Evolutionary conservation across 1,284 basidiomycete species (phyloP), one percentile per base, ranked within the genome.

Genomic region (Spongiforma sp.): DNA sequence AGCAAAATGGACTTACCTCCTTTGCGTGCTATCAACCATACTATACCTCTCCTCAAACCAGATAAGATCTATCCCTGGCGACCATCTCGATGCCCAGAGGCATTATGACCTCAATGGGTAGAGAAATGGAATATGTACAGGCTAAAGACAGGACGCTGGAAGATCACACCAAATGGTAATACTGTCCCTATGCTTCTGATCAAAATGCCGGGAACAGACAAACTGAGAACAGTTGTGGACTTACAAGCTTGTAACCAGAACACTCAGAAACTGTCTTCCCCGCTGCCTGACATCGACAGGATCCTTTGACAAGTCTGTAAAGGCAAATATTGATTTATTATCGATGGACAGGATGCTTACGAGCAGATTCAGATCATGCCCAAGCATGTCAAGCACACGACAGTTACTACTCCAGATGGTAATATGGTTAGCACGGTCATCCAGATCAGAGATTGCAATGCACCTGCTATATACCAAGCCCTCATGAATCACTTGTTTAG

Each of bases 111-210:
- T 0, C 71, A 75, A 30, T 80, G 77, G 77, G 53, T 26, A 6
- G 69, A 68, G 8, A 80, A 80, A 34, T 32, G 64, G 0, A 62
- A 71, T 10, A 67, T 69, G 0, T 80, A 79, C 60, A n/a, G n/a
- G n/a, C 28, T 79, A 0, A 28, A 59, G 12, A 67, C 71, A 1
- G 75, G 74, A 0, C 64, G 70, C 0, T 81, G 80, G 80, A 61
- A 69, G 34, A 53, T 79, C 1, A 70, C 68, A 0, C 74, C 68
- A 1, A 63, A 67, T 0, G 56, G 62, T 0, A 80, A 80, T 55
- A 77, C 75, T 0, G 65, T 76, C 0, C 79, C 79, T 0, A 80
- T 81, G 78, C 43, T 82, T 3, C 63, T 79, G 0, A 72, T 81
- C 1, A 56, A 60, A 0, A 80, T 79, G 56, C 52, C 68, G 4